A percentile compares a stretch with the other conserved stretches of the same genome.
Conservation (phyloP, 345 rosid genomes). For the Combretum micranthum region DNA sequence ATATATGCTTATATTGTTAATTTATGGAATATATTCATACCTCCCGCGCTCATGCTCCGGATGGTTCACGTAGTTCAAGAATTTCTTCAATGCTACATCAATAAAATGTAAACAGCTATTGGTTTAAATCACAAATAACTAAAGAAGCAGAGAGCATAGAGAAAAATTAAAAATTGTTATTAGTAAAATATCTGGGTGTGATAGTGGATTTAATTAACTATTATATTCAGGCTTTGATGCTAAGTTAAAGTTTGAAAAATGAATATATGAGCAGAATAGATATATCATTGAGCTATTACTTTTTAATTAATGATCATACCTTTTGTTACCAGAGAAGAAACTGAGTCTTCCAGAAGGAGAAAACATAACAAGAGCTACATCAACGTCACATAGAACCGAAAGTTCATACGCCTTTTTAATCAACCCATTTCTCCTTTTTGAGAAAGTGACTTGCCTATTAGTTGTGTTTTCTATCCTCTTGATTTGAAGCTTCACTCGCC, state of each 20-base stretch:
- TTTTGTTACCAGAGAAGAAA: slow-evolving; percentile 45
- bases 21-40: slow-evolving; percentile 9
- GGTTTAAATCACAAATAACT: too few species aligned
- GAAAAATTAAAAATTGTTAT: too few species aligned
- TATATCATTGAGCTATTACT: background rate
- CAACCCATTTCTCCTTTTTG: slow-evolving; percentile 37
- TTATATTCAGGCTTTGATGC: too few species aligned
- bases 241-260: too few species aligned
- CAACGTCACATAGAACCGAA: slow-evolving; percentile 52
- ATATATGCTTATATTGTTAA: too few species aligned
- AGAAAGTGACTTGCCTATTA: slow-evolving; percentile 48
- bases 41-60: slow-evolving; percentile 42
- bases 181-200: background rate
- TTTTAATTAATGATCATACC: slow-evolving; percentile 23
- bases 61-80: slow-evolving; percentile 28
- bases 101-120: too few species aligned
- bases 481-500: slow-evolving; percentile 41
- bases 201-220: too few species aligned
- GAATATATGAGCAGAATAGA: background rate
- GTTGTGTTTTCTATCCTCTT: slow-evolving; percentile 47
- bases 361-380: slow-evolving; percentile 57
- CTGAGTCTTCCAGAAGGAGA: slow-evolving; percentile 52
- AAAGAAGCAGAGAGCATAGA: slow-evolving; percentile 3
- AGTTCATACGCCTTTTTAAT: slow-evolving; percentile 58
- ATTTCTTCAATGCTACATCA: slow-evolving; percentile 40